A percentile compares a stretch with the other conserved stretches of the same genome.
phyloP scores from a whole-genome alignment of 306 rosid genomes.

The Medicago truncatula region DNA sequence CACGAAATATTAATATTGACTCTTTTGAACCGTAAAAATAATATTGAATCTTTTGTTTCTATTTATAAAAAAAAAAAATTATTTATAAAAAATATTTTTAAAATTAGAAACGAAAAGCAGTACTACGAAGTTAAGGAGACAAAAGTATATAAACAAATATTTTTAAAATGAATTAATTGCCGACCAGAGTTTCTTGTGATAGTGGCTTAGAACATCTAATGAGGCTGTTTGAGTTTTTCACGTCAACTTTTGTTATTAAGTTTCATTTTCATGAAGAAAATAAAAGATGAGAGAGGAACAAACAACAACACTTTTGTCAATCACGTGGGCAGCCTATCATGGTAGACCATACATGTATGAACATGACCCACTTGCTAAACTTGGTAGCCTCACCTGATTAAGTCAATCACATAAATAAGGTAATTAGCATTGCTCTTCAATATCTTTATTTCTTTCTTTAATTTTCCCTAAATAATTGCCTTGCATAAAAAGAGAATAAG shows the following conservation, averaged over 20 bases:
- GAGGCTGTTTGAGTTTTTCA: conserved; percentile 80
- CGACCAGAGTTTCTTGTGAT: conserved; percentile 76
- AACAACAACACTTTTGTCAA: conserved; percentile 71
- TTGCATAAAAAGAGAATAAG: conserved; percentile 50
- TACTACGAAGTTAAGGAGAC: conserved; percentile 20
- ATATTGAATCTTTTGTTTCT: too few relatives aligned
- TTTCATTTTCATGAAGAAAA: conserved; percentile 60
- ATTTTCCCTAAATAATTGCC: conserved; percentile 36
- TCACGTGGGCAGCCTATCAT: conserved; percentile 87
- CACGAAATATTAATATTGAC: too few relatives aligned
- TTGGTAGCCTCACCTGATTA: conserved; percentile 62
- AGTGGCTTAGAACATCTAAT: conserved; percentile 51
- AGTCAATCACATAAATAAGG: conserved; percentile 59
- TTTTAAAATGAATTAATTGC: conserved; percentile 42
- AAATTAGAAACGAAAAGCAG: conserved; percentile 1
- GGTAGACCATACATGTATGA: conserved; percentile 56
- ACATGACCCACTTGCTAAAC: conserved; percentile 49
- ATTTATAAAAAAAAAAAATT: too few relatives aligned
- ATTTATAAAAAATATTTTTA: too few relatives aligned
- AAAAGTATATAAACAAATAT: background rate
- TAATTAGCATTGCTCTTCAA: conserved; percentile 2
- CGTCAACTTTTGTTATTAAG: conserved; percentile 63
- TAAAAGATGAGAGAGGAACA: conserved; percentile 40
- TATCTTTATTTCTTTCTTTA: too few relatives aligned
- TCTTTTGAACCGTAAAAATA: too few relatives aligned